Evolutionary conservation across 2,329 filamentous ascomycete species (phyloP), one percentile per base, ranked within the genome.

Genomic region (Esteya vermicola): DNA sequence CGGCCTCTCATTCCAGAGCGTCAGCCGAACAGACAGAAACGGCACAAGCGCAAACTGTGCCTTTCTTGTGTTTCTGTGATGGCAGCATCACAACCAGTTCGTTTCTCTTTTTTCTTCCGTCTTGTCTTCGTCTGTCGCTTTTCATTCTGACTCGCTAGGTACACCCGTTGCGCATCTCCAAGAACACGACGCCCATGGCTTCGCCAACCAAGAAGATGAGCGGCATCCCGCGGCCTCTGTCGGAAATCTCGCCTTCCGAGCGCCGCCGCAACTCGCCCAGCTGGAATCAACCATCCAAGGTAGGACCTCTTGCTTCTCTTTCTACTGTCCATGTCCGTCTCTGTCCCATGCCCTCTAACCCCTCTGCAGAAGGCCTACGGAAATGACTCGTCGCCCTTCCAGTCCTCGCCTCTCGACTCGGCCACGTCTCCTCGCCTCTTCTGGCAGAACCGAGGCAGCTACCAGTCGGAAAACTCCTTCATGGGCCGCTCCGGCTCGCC

Each of bases 191-290:
- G 42, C 65, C 70, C 38, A 64, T 59, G 45, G 57, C 69, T 40
- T 78, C 79, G 44, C 75, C 81, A 33, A 60, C 65, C 53, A 88
- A 79, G 59, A 72, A 74, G 66, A 56, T 64, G 41, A 69, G 64
- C 56, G 67, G 71, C 52, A 62, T 71, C 41, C 73, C 79, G 54
- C 78, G 82, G 52, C 83, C 91, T 43, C 72, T 98, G 48, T 83
- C 85, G 46, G 91, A 98, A 65, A 78, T 98, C 54, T 85, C 82
- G 51, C 82, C 83, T 39, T 82, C 82, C 46, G 85, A 88, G 61
- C 80, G 78, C 59, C 76, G 89, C 56, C 75, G 88, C 52, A 96
- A 96, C 65, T 95, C 88, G 38, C 86, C 88, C 39, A 93, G 82
- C 65, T 93, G 81, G 75, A 86, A 81, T 53, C 81, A 88, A 58